Evolutionary conservation across 305 asterid genomes (phyloP).

Genomic region (Fraxinus platypoda): DNA sequence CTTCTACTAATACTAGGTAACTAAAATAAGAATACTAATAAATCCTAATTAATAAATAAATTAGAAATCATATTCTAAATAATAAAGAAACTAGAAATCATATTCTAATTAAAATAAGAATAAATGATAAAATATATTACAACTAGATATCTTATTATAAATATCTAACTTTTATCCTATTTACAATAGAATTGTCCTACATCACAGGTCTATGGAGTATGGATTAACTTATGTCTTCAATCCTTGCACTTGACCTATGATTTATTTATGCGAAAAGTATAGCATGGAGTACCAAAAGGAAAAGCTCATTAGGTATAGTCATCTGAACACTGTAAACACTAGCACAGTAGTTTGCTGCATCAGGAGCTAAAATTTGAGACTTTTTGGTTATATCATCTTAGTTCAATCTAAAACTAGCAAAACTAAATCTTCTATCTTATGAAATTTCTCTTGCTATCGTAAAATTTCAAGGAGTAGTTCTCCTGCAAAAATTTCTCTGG

Average conservation of each 20-base stretch:
- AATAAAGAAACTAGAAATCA: background rate
- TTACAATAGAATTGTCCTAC: background rate
- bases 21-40: background rate
- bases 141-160: background rate
- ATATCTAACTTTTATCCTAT: background rate
- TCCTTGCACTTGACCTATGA: slow-evolving; percentile 4
- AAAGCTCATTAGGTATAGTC: slow-evolving; percentile 1
- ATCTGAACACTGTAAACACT: background rate
- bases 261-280: slow-evolving; percentile 1
- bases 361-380: background rate
- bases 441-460: background rate
- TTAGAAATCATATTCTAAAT: background rate
- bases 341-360: background rate
- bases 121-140: background rate
- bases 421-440: slow-evolving; percentile 5
- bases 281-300: background rate
- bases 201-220: background rate
- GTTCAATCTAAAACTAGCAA: background rate
- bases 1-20: background rate
- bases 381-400: background rate
- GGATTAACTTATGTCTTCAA: background rate
- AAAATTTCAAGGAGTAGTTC: background rate
- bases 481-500: background rate
- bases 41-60: background rate
- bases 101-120: background rate